phyloP scores from a whole-genome alignment of 2,329 filamentous ascomycete species.

The Fusarium sp. region DNA sequence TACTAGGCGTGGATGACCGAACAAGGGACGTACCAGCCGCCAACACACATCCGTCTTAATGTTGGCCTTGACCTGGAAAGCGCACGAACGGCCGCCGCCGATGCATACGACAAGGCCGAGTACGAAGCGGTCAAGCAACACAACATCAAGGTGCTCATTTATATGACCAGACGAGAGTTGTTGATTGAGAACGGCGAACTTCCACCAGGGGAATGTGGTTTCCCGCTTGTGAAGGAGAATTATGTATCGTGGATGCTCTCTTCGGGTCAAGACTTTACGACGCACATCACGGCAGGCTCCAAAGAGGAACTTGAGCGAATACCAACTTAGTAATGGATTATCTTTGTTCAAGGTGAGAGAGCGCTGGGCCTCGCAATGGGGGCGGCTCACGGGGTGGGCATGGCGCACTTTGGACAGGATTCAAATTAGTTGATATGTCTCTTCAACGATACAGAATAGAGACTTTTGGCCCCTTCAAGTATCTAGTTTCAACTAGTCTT shows the following conservation, averaged over 20 bases:
- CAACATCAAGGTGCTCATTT: neutral
- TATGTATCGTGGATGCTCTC: neutral
- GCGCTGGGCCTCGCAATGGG: neutral
- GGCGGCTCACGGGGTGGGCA: neutral
- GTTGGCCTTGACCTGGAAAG: neutral
- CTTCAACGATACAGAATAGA: neutral
- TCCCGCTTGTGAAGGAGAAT: neutral
- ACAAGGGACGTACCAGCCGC: neutral
- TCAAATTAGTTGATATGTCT: neutral
- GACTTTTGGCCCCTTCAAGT: neutral
- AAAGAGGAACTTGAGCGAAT: neutral
- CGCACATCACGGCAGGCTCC: neutral
- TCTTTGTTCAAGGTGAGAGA: neutral
- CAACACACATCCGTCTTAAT: neutral
- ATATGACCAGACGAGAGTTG: neutral
- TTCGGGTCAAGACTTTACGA: neutral
- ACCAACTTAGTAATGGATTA: neutral
- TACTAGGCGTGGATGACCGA: neutral
- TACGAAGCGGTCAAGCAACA: neutral
- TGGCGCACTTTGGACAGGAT: neutral
- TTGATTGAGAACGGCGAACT: neutral
- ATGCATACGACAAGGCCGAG: neutral
- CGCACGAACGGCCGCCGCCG: neutral
- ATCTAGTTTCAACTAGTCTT: neutral
- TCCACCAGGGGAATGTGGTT: neutral